Percentiles rank a stretch among this genome's conserved stretches.
Conservation (phyloP, 345 rosid species). For the Salix dunnii region DNA sequence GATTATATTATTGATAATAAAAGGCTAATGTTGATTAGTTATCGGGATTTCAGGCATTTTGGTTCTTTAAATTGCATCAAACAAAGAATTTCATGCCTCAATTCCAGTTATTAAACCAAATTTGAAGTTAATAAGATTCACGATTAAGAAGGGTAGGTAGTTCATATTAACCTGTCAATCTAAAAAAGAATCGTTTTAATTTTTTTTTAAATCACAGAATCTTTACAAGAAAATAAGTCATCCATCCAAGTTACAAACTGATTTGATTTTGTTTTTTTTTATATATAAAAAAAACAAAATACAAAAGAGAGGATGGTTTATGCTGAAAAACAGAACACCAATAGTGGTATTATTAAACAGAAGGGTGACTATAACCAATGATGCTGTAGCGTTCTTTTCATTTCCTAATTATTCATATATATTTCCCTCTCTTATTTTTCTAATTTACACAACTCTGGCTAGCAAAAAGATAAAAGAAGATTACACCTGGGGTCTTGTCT, state of each 20-base stretch:
- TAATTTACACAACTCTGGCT: neutral
- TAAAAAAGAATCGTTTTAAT: no score
- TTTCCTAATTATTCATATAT: neutral
- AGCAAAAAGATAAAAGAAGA: conserved; percentile 8
- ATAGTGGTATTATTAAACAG: neutral
- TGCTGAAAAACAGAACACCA: neutral
- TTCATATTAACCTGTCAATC: no score
- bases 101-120: no score
- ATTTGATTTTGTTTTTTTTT: no score
- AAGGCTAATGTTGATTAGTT: neutral
- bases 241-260: no score
- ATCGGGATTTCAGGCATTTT: neutral
- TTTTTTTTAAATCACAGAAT: no score
- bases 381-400: neutral
- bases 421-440: neutral
- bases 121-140: no score
- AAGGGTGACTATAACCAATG: neutral
- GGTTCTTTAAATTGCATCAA: neutral
- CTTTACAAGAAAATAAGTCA: no score
- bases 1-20: neutral
- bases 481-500: conserved; percentile 96
- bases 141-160: no score
- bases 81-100: neutral
- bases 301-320: neutral
- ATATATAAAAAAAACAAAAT: no score